phyloP scores from a whole-genome alignment of 202 grass and related monocot species.

The Cymbopogon flexuosus region DNA sequence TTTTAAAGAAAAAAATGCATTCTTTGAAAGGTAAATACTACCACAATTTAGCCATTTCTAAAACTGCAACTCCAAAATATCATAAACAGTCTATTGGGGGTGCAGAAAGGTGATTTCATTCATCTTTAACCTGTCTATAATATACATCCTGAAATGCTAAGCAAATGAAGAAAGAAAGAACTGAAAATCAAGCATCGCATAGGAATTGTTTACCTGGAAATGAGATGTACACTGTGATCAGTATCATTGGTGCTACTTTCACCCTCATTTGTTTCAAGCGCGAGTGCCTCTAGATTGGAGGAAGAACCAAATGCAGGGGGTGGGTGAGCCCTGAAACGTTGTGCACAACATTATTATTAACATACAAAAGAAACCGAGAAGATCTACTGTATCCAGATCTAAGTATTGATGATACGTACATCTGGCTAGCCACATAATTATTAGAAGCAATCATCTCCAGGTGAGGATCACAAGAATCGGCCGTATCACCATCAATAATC shows the following conservation, averaged over 20 bases:
- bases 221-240: slow-evolving; percentile 42
- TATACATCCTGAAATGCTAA: not conserved
- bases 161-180: not conserved
- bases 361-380: not conserved
- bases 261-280: slow-evolving; percentile 37
- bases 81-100: not conserved
- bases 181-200: not conserved
- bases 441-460: slow-evolving; percentile 22
- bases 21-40: not conserved
- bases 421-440: slow-evolving; percentile 2
- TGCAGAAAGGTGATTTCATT: not conserved
- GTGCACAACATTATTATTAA: not conserved
- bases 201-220: slow-evolving; percentile 33
- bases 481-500: slow-evolving; percentile 29
- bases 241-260: slow-evolving; percentile 27
- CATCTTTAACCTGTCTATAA: not conserved
- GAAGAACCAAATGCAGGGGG: slow-evolving; percentile 67
- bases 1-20: not conserved
- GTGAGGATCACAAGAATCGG: slow-evolving; percentile 18
- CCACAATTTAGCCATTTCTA: not conserved
- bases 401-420: slow-evolving; percentile 6
- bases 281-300: slow-evolving; percentile 48
- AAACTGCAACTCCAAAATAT: not conserved
- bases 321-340: slow-evolving; percentile 40
- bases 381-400: not conserved